phyloP scores from a whole-genome alignment of 1,284 basidiomycete genomes.

The Pyrrhoderma noxium region DNA sequence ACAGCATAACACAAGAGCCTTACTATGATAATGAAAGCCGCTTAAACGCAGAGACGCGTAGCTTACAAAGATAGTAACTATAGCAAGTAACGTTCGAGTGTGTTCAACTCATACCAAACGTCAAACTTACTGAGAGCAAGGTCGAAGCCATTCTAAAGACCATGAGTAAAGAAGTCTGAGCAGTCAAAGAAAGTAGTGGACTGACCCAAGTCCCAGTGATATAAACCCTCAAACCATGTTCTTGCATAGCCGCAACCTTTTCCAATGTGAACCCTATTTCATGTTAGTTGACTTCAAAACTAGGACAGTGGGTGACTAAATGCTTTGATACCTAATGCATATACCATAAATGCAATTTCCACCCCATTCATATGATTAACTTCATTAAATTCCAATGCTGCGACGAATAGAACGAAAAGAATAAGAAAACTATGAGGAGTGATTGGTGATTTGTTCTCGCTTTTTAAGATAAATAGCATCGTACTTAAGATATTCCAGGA shows the following conservation, averaged over 20 bases:
- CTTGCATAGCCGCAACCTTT: slow-evolving; percentile 89
- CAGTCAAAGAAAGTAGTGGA: background rate
- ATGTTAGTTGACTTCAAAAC: background rate
- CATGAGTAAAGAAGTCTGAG: background rate
- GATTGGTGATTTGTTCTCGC: slow-evolving; percentile 11
- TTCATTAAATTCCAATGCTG: slow-evolving; percentile 74
- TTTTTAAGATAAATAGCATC: slow-evolving; percentile 16
- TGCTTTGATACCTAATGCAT: slow-evolving; percentile 51
- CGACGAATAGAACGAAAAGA: slow-evolving; percentile 76
- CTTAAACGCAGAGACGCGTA: slow-evolving; percentile 70
- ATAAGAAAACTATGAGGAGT: slow-evolving; percentile 59
- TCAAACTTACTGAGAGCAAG: slow-evolving; percentile 63
- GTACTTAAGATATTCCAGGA: slow-evolving; percentile 82
- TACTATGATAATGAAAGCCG: slow-evolving; percentile 60
- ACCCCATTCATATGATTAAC: slow-evolving; percentile 50
- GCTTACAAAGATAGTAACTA: slow-evolving; percentile 71
- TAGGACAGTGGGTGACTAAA: background rate
- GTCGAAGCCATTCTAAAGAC: slow-evolving; percentile 81
- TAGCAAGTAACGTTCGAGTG: slow-evolving; percentile 8
- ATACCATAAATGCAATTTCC: slow-evolving; percentile 76
- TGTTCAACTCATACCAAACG: too few species aligned
- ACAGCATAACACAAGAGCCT: slow-evolving; percentile 17
- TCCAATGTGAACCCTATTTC: slow-evolving; percentile 73
- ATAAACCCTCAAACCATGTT: slow-evolving; percentile 84
- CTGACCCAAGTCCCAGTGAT: slow-evolving; percentile 77